Conservation (phyloP, 2,329 filamentous ascomycete species). For the Claviceps sp. region DNA sequence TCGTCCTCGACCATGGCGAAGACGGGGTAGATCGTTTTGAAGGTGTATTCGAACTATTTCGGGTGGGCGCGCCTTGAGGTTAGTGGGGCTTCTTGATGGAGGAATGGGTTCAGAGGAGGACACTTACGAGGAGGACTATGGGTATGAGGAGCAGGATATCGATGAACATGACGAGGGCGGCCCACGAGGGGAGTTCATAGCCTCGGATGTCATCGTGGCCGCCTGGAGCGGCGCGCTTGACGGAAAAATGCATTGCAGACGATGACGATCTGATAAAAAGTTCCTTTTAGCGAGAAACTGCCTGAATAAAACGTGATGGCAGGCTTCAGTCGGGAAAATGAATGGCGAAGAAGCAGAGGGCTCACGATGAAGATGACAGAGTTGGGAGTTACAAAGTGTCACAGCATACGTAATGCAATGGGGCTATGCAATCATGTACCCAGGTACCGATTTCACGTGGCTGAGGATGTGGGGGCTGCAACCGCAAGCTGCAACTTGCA, state of each 20-base stretch:
- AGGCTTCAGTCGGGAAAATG: not conserved
- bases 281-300: not conserved
- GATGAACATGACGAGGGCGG: conserved; percentile 23
- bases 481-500: too few relatives aligned
- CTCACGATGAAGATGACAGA: not conserved
- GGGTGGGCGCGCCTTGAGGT: too few relatives aligned
- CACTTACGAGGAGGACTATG: conserved; percentile 27
- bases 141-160: conserved; percentile 33
- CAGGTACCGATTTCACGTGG: not conserved
- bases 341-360: not conserved
- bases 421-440: not conserved
- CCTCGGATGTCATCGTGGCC: conserved; percentile 11
- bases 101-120: not conserved
- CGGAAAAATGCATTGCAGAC: conserved; percentile 7
- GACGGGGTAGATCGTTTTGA: conserved; percentile 36
- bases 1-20: conserved; percentile 47
- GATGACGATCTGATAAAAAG: too few relatives aligned
- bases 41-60: conserved; percentile 34
- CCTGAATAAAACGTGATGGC: not conserved
- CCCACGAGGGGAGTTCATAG: conserved; percentile 25
- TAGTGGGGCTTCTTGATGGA: not conserved
- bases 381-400: too few relatives aligned
- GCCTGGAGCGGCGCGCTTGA: conserved; percentile 22
- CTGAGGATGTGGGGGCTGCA: too few relatives aligned
- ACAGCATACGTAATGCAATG: not conserved